Percentiles rank a stretch among this genome's conserved stretches.
Conservation (phyloP, 1,284 basidiomycete species). For the Cutaneotrichosporon sp. region DNA sequence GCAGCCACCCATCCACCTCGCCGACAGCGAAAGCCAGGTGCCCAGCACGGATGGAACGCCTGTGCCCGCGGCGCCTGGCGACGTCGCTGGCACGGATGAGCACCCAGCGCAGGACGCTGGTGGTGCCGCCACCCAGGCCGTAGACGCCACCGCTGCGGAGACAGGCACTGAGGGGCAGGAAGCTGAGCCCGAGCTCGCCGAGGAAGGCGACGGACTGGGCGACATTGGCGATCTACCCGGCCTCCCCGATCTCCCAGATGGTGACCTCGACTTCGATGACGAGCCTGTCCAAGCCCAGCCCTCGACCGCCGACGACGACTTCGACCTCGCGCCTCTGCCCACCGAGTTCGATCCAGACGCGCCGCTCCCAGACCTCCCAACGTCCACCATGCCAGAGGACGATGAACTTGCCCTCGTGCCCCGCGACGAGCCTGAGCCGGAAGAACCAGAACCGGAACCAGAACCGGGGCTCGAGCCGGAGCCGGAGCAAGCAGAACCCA, state of each 20-base stretch:
- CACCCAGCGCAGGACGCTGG: neutral
- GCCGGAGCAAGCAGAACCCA: neutral
- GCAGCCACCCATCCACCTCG: neutral
- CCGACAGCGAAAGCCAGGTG: neutral
- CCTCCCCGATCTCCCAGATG: neutral
- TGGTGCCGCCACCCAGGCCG: neutral
- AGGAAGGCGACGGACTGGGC: neutral
- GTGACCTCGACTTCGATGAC: slow-evolving; percentile 4
- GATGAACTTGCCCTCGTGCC: slow-evolving; percentile 20
- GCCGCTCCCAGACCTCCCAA: neutral
- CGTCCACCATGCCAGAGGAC: slow-evolving; percentile 11
- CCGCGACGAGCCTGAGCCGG: slow-evolving; percentile 5
- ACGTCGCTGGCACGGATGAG: neutral
- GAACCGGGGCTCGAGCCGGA: too few species aligned
- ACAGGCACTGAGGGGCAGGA: neutral
- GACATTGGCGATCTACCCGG: neutral
- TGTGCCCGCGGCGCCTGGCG: neutral
- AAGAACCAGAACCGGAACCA: slow-evolving; percentile 1
- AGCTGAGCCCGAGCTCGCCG: neutral
- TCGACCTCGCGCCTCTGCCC: slow-evolving; percentile 20
- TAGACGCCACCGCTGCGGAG: neutral
- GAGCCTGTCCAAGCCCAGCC: too few species aligned
- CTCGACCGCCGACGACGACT: neutral
- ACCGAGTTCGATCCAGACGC: slow-evolving; percentile 20
- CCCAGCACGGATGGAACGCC: neutral